These are phyloP conservation scores for Morella rubra DNA, from an alignment of 306 rosid genomes.

Conservation along the genomic window DNA sequence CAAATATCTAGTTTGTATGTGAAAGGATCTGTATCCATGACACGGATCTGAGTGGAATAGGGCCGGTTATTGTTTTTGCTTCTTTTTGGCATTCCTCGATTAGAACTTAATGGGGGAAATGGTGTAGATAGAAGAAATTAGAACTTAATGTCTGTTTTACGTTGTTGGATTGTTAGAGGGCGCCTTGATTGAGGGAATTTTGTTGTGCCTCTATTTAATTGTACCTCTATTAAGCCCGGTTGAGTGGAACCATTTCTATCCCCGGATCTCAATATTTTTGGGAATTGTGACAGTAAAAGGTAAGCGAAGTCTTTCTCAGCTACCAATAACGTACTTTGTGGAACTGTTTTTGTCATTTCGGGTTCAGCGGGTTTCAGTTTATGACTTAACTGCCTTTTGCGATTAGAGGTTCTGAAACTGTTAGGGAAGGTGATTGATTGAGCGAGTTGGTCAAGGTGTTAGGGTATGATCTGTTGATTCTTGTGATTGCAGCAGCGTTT, in stretches of 20 bases:
- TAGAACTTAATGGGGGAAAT: slow-evolving; percentile 1
- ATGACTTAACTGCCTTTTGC: background rate
- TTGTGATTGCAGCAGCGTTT: background rate
- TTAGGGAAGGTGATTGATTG: background rate
- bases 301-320: background rate
- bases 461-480: background rate
- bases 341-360: background rate
- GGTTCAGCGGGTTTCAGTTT: background rate
- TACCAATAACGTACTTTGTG: background rate
- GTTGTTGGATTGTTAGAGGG: background rate
- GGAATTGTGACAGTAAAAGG: background rate
- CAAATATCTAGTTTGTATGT: background rate
- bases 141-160: background rate
- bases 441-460: background rate
- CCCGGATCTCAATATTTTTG: background rate
- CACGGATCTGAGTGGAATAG: slow-evolving; percentile 47
- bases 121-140: background rate
- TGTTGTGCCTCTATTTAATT: background rate
- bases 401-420: background rate
- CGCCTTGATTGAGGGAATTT: background rate
- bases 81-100: slow-evolving; percentile 1
- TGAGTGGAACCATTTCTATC: background rate
- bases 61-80: slow-evolving; percentile 9
- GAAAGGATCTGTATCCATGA: slow-evolving; percentile 36
- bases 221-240: background rate